Percentiles rank a stretch among this genome's conserved stretches.
Conservation (phyloP, 2,329 filamentous ascomycete genomes). For the Neopestalotiopsis sp. region DNA sequence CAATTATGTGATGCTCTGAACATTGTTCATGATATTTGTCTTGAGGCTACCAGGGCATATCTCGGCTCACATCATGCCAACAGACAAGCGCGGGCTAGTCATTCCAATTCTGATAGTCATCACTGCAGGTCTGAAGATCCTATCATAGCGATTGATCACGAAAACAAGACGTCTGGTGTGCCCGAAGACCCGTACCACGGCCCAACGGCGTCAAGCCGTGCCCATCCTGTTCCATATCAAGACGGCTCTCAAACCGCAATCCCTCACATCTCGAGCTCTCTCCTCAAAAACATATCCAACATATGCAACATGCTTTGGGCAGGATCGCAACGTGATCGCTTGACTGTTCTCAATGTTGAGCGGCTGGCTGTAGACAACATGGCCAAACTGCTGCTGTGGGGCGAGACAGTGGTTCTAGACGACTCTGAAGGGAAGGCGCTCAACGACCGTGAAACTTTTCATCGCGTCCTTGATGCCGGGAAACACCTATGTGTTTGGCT, state of each 20-base stretch:
- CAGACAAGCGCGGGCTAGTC: slow-evolving; percentile 22
- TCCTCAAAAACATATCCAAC: slow-evolving; percentile 36
- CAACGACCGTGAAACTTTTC: slow-evolving; percentile 10
- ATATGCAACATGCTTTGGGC: slow-evolving; percentile 40
- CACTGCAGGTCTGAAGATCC: neutral
- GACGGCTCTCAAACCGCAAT: slow-evolving; percentile 10
- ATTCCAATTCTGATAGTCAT: neutral
- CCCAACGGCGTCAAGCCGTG: neutral
- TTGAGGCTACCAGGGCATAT: slow-evolving; percentile 28
- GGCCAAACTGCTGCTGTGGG: slow-evolving; percentile 35
- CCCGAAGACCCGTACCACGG: neutral
- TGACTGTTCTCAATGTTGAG: slow-evolving; percentile 36
- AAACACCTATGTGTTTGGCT: slow-evolving; percentile 33
- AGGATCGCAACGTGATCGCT: slow-evolving; percentile 35
- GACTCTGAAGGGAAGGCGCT: slow-evolving; percentile 27
- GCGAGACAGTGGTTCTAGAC: slow-evolving; percentile 34
- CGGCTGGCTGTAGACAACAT: slow-evolving; percentile 35
- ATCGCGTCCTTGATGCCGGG: slow-evolving; percentile 27
- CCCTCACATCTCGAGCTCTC: slow-evolving; percentile 29
- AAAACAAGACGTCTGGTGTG: neutral
- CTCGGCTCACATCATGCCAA: slow-evolving; percentile 27
- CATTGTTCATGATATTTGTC: slow-evolving; percentile 26
- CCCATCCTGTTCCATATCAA: neutral
- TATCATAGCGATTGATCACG: neutral
- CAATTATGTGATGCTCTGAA: slow-evolving; percentile 21